Percentiles rank a stretch among this genome's conserved stretches.
phyloP scores from a whole-genome alignment of 441 rosid genomes.

The Viola pubescens region DNA sequence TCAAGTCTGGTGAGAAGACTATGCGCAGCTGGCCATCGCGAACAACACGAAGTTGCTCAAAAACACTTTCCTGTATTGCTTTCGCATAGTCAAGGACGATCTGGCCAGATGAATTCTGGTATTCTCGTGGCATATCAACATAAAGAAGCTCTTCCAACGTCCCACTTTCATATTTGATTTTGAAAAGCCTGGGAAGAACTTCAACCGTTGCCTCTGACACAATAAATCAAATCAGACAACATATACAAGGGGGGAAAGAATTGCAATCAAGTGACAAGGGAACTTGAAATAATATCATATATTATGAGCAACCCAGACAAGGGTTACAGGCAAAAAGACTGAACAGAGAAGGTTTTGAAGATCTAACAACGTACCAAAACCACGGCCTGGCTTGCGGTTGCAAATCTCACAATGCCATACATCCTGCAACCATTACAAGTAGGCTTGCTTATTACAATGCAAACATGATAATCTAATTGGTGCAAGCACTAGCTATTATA shows the following conservation, averaged over 20 bases:
- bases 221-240: constrained; percentile 21
- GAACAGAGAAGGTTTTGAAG: constrained; percentile 3
- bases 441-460: background rate
- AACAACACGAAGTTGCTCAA: constrained; percentile 96
- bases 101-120: constrained; percentile 87
- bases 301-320: background rate
- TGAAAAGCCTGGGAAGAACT: constrained; percentile 97
- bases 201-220: constrained; percentile 87
- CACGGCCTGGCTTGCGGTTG: constrained; percentile 96
- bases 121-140: constrained; percentile 96
- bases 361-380: constrained; percentile 62
- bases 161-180: constrained; percentile 97
- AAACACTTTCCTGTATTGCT: constrained; percentile 97
- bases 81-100: constrained; percentile 94
- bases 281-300: constrained; percentile 2
- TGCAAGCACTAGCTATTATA: no score
- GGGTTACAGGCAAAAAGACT: background rate
- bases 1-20: constrained; percentile 88
- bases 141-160: constrained; percentile 92
- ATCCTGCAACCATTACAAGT: constrained; percentile 52
- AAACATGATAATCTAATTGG: no score
- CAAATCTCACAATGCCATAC: constrained; percentile 99
- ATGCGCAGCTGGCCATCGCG: constrained; percentile 97
- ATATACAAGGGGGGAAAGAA: background rate
- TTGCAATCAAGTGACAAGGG: background rate